These are phyloP conservation scores for Chrysoporthe deuterocubensis DNA, from an alignment of 2,329 filamentous ascomycete species.

Conservation along the genomic window DNA sequence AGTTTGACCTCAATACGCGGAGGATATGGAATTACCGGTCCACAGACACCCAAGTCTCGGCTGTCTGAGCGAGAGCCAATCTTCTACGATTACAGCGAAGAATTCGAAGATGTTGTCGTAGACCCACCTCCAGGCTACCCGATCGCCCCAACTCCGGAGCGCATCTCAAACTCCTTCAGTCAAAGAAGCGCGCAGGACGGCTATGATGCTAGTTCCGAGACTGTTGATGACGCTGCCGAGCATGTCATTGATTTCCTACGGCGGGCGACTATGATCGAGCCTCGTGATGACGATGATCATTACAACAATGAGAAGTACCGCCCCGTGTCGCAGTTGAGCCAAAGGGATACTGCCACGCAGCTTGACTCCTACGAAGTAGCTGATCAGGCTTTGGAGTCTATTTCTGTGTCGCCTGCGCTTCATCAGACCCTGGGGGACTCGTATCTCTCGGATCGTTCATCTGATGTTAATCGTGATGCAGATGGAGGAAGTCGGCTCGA, in stretches of 20 bases:
- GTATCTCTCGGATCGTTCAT: not conserved
- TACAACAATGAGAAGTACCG: not conserved
- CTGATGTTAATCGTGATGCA: not conserved
- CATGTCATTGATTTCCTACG: slow-evolving; percentile 20
- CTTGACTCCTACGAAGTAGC: too few species aligned
- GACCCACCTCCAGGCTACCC: slow-evolving; percentile 30
- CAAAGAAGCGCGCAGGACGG: not conserved
- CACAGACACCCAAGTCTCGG: slow-evolving; percentile 31
- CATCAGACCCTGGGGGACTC: not conserved
- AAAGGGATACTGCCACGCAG: not conserved
- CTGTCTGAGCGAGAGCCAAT: slow-evolving; percentile 40
- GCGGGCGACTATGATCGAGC: slow-evolving; percentile 11
- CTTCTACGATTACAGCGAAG: slow-evolving; percentile 60
- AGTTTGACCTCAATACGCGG: slow-evolving; percentile 57
- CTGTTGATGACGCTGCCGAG: slow-evolving; percentile 13
- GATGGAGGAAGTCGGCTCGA: not conserved
- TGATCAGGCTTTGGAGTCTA: not conserved
- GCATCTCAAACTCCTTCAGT: slow-evolving; percentile 21
- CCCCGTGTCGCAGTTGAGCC: not conserved
- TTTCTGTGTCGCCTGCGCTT: not conserved
- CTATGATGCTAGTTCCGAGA: slow-evolving; percentile 4
- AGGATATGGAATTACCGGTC: slow-evolving; percentile 46
- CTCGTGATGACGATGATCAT: too few species aligned
- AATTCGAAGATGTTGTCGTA: slow-evolving; percentile 44
- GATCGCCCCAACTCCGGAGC: slow-evolving; percentile 39